Base-by-base conservation (phyloP, 768 basidiomycete species). In the Galerina sulciceps region DNA sequence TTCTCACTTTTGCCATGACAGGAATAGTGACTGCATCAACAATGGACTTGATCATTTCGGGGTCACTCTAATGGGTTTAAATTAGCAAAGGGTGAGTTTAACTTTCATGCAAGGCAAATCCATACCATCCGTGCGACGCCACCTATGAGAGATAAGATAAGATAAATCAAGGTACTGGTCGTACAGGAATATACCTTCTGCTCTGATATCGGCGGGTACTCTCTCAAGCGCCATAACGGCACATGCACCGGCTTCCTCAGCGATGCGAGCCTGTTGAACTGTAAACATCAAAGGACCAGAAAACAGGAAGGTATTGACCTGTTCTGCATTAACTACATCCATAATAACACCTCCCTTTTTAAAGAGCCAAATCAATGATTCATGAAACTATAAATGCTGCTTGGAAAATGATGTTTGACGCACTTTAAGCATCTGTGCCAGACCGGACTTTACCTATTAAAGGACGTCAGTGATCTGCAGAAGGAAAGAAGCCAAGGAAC, bases 211-310 rank as follows among this genome's bases (percentile, higher is more conserved):
- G 11, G 96, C 95, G 10, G 96, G 96, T 3, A 99, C 93, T 57
- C 95, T 83, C 74, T 97, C 94, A 34, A 96, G 84, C 4, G 94
- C 94, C 96, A 99, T 99, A 61, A 99, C 96, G 58, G 96, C 96
- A 71, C 93, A 94, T 6, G 96, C 96, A 45, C 96, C 96, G 9
- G 96, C 96, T 70, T 95, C 94, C 71, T 99, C 96, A 44, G 96
- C 96, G 66, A 98, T 95, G 60, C 91, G 90, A 58, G 96, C 96
- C 90, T 96, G 63, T 52, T 69, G 67, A 38, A 63, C n/a, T 67
- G 40, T 58, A 62, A 60, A 48, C 48, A 38, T 48, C 13, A 48
- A 51, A 26, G 18, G 35, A 58, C 22, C n/a, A 35, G n/a, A 50
- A 55, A 58, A 31, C 26, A 31, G 5, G 26, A 45, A 51, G 26